These are phyloP conservation scores for Sextonia rubra DNA, from an alignment of 164 flowering plant genomes.

Conservation along the genomic window DNA sequence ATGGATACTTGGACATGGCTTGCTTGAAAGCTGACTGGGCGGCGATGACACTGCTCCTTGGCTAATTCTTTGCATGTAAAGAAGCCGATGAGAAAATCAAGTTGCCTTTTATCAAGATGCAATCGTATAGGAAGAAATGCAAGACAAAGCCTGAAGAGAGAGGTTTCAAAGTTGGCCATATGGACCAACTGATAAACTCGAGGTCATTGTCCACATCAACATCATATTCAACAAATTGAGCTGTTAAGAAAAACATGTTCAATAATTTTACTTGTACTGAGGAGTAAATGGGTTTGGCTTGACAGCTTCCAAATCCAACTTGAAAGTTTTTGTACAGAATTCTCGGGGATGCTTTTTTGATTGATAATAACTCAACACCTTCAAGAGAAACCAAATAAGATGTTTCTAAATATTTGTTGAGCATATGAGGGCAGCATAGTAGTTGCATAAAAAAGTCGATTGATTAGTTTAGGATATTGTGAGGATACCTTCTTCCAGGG, in stretches of 20 bases:
- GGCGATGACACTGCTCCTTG: too few species aligned
- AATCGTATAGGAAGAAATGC: too few species aligned
- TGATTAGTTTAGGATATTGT: too few species aligned
- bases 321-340: conserved; percentile 76
- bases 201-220: background rate
- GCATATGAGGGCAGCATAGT: too few species aligned
- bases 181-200: background rate
- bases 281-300: conserved; percentile 86
- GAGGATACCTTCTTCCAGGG: too few species aligned
- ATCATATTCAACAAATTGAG: background rate
- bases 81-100: too few species aligned
- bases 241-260: too few species aligned
- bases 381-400: conserved; percentile 14
- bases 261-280: conserved; percentile 89
- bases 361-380: conserved; percentile 76
- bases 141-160: conserved; percentile 53
- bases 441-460: too few species aligned
- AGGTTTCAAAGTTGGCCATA: background rate
- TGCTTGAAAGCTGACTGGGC: conserved; percentile 32
- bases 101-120: too few species aligned
- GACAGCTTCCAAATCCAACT: conserved; percentile 74
- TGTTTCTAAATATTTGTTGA: background rate
- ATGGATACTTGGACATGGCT: conserved; percentile 43
- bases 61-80: too few species aligned
- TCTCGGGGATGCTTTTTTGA: conserved; percentile 84